These are phyloP conservation scores for Globisporangium nodosum DNA, from an alignment of 352 stramenopile genomes.

Conservation along the genomic window DNA sequence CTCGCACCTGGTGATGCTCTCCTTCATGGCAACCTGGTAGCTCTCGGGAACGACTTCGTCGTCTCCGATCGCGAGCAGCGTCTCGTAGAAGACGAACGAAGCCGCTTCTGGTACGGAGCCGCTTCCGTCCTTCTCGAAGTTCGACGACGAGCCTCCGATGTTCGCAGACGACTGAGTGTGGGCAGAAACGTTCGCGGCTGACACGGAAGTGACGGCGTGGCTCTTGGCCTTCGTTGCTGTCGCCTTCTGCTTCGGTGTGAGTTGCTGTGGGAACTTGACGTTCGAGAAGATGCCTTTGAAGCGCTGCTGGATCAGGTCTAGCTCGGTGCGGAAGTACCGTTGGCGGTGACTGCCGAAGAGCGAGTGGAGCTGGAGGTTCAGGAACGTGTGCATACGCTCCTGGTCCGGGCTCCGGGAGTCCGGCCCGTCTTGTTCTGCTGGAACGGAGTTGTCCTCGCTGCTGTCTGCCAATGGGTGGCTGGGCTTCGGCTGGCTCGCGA, in stretches of 20 bases:
- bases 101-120: conserved; percentile 18
- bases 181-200: conserved; percentile 4
- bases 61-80: conserved; percentile 38
- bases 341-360: conserved; percentile 71
- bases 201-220: background rate
- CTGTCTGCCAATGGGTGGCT: background rate
- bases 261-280: conserved; percentile 50
- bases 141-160: conserved; percentile 29
- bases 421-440: conserved; percentile 7
- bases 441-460: background rate
- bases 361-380: conserved; percentile 71
- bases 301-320: conserved; percentile 50
- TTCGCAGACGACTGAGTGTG: conserved; percentile 6
- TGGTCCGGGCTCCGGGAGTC: conserved; percentile 10
- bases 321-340: conserved; percentile 58
- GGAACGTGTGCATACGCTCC: conserved; percentile 58
- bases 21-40: conserved; percentile 36
- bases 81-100: conserved; percentile 47
- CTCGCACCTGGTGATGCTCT: conserved; percentile 44
- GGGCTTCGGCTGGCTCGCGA: background rate
- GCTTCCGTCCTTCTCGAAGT: conserved; percentile 36
- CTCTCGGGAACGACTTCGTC: conserved; percentile 30
- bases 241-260: conserved; percentile 29
- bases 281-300: conserved; percentile 33
- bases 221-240: conserved; percentile 30